Conservation (phyloP, 768 basidiomycete genomes). For the Amanita polypyramis region DNA sequence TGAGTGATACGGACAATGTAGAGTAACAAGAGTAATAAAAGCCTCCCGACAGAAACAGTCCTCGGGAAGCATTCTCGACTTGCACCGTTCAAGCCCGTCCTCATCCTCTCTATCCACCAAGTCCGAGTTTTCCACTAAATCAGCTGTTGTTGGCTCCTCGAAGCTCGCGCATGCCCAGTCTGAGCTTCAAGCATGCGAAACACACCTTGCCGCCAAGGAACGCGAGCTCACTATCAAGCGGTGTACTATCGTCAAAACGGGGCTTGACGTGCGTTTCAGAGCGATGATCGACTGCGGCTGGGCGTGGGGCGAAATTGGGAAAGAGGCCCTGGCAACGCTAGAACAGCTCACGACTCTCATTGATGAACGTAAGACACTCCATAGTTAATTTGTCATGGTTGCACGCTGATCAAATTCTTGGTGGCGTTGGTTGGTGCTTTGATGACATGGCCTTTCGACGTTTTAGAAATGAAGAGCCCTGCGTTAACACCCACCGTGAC, state of each 20-base stretch:
- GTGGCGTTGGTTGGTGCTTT: background rate
- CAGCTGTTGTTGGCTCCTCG: constrained; percentile 18
- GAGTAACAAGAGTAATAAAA: constrained; percentile 73
- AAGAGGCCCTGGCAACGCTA: constrained; percentile 38
- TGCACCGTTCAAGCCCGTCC: constrained; percentile 28
- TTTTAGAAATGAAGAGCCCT: background rate
- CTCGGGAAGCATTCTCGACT: constrained; percentile 30
- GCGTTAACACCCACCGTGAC: background rate
- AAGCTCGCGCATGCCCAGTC: constrained; percentile 62
- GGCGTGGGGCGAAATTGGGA: constrained; percentile 59
- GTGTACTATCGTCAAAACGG: constrained; percentile 45
- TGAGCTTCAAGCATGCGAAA: constrained; percentile 76
- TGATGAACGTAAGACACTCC: constrained; percentile 2
- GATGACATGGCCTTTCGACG: background rate
- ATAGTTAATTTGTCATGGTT: background rate
- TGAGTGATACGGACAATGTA: constrained; percentile 19
- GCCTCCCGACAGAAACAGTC: constrained; percentile 39
- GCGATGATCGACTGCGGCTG: constrained; percentile 64
- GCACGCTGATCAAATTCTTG: constrained; percentile 3
- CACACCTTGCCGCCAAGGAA: constrained; percentile 62
- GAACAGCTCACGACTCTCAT: constrained; percentile 18
- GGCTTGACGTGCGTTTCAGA: constrained; percentile 48
- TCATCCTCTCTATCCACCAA: constrained; percentile 31
- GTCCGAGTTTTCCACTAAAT: constrained; percentile 17
- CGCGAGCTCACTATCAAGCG: constrained; percentile 45